phyloP scores from a whole-genome alignment of 805 yeast genomes.

The Saturnispora diversa region DNA sequence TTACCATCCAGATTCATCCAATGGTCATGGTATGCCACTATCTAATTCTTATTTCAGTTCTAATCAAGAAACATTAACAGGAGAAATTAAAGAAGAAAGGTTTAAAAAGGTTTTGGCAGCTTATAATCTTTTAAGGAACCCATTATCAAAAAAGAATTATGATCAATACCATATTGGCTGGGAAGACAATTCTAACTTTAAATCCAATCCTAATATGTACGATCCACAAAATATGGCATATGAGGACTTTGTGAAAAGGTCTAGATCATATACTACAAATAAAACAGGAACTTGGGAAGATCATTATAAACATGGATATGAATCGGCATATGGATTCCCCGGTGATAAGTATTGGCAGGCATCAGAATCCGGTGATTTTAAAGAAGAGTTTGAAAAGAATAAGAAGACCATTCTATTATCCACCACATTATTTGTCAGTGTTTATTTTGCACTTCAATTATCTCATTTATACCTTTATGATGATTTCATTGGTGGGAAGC shows the following conservation, averaged over 20 bases:
- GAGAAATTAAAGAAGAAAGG: constrained; percentile 32
- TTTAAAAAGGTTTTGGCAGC: constrained; percentile 53
- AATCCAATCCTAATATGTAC: constrained; percentile 20
- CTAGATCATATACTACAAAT: constrained; percentile 12
- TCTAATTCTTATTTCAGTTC: constrained; percentile 6
- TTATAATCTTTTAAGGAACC: constrained; percentile 46
- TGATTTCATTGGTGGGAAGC: constrained; percentile 27
- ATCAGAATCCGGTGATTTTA: constrained; percentile 21
- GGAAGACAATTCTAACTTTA: constrained; percentile 26
- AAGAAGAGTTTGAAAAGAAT: constrained; percentile 25
- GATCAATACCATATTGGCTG: constrained; percentile 42
- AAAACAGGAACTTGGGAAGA: constrained; percentile 29
- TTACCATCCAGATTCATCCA: constrained; percentile 68
- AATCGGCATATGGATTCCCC: constrained; percentile 23
- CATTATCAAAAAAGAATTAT: constrained; percentile 35
- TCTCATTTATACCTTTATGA: constrained; percentile 26
- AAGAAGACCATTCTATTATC: constrained; percentile 24
- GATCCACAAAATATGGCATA: constrained; percentile 17
- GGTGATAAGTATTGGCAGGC: constrained; percentile 24
- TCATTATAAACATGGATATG: constrained; percentile 17
- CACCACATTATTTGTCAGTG: constrained; percentile 21
- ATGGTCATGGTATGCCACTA: constrained; percentile 19
- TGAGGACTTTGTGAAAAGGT: constrained; percentile 8
- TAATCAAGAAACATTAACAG: constrained; percentile 13
- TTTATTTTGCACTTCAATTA: constrained; percentile 27